Conservation (phyloP, 768 basidiomycete genomes). For the Daedaleopsis nitida region DNA sequence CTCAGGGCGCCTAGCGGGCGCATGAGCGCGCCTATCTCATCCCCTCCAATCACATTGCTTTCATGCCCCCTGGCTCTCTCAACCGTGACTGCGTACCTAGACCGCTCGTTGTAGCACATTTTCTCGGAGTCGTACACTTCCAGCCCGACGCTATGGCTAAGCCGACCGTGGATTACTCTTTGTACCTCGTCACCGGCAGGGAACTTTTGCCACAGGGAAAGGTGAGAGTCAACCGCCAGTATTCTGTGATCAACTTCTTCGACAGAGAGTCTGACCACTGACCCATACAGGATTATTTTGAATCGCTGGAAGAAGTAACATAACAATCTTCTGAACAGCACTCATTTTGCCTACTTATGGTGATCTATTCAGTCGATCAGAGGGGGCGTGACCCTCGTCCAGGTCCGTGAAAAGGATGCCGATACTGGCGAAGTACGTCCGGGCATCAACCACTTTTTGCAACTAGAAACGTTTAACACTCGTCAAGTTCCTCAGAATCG, state of each 20-base stretch:
- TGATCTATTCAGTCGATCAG: constrained; percentile 57
- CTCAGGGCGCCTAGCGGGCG: no score
- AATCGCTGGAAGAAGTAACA: constrained; percentile 77
- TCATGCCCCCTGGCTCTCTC: no score
- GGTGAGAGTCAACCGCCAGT: constrained; percentile 41
- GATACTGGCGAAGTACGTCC: constrained; percentile 76
- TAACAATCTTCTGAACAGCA: neutral
- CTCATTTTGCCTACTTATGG: neutral
- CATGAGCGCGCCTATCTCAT: no score
- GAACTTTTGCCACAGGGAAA: constrained; percentile 75
- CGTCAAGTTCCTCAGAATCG: constrained; percentile 75
- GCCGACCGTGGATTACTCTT: constrained; percentile 54
- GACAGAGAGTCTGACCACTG: neutral
- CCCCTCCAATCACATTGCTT: no score
- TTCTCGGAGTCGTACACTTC: no score
- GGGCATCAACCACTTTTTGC: neutral
- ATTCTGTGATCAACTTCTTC: neutral
- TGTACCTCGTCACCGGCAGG: constrained; percentile 89
- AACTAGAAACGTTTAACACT: neutral
- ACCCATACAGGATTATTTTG: constrained; percentile 58
- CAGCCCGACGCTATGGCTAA: neutral
- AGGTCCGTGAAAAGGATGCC: constrained; percentile 82
- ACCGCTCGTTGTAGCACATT: no score
- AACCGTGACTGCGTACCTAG: no score
- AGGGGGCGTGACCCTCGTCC: constrained; percentile 90